Evolutionary conservation across 768 basidiomycete genomes (phyloP), one percentile per base, ranked within the genome.

Genomic region (Kwoniella sp.): DNA sequence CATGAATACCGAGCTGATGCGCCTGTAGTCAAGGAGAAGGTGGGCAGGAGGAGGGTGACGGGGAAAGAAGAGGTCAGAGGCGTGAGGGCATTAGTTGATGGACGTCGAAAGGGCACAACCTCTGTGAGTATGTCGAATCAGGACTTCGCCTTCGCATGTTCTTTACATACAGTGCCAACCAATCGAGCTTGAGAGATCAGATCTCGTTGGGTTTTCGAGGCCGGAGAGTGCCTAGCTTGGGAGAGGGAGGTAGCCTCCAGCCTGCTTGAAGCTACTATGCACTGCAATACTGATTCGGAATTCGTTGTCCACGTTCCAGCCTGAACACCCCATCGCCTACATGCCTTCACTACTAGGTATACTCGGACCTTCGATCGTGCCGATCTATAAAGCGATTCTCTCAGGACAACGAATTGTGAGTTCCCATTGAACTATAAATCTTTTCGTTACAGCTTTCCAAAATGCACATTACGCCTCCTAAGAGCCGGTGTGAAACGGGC

Each of bases 341-440:
- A 61, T 79, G 26, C 69, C 72, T 4, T 49, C 64, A 2, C 67
- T 77, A 4, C 29, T 72, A 13, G 56, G 57, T n/a, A 56, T 70
- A 4, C 65, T 79, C 21, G 78, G 76, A 44, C 74, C 76, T 6
- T 58, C 60, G 9, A 65, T 77, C 9, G 67, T 73, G 6, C 66
- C 66, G 13, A 54, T 79, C 1, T 77, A 76, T 66, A 77, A 74
- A 64, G 73, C 71, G 15, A 72, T 72, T 9, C 29, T 71, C 3
- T 58, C 72, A 0, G 72, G 72, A 17, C 64, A 72, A 50, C 47
- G 76, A 24, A 75, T 79, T 2, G 78, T 79, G 49, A 24, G 77
- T 73, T n/a, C 24, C 24, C 4, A 33, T 33, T 19, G 17, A 9
- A 4, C 33, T 13, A 33, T 6, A 13, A 13, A 6, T 33, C 22